These are phyloP conservation scores for Sclerotinia nivalis DNA, from an alignment of 2,329 filamentous ascomycete species.

Conservation along the genomic window DNA sequence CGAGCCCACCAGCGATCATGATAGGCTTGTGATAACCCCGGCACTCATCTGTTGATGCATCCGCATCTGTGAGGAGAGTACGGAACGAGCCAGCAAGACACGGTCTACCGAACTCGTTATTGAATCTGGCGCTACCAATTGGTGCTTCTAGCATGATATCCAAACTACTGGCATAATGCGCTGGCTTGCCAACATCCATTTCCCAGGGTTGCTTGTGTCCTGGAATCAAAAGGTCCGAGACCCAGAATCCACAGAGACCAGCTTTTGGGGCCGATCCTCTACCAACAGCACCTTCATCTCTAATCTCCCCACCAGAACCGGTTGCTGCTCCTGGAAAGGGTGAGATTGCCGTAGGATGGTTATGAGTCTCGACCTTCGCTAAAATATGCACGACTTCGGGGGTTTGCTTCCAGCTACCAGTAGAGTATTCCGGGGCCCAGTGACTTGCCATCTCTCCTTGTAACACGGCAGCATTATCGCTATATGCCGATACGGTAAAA, in stretches of 20 bases:
- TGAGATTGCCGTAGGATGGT: slow-evolving; percentile 94
- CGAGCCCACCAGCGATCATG: slow-evolving; percentile 95
- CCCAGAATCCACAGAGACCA: slow-evolving; percentile 88
- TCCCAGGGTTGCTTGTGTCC: slow-evolving; percentile 86
- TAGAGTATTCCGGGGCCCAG: slow-evolving; percentile 86
- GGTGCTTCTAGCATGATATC: slow-evolving; percentile 98
- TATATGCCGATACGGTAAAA: slow-evolving; percentile 92
- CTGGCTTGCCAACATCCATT: slow-evolving; percentile 81
- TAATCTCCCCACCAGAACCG: slow-evolving; percentile 91
- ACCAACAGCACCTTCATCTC: slow-evolving; percentile 93
- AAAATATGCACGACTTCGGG: slow-evolving; percentile 87
- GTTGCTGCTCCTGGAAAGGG: slow-evolving; percentile 92
- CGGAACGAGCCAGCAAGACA: slow-evolving; percentile 88
- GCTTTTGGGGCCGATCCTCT: slow-evolving; percentile 91
- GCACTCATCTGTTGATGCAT: slow-evolving; percentile 54
- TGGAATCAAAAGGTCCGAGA: slow-evolving; percentile 90
- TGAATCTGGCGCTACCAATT: slow-evolving; percentile 91
- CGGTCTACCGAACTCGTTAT: slow-evolving; percentile 95
- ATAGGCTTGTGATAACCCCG: slow-evolving; percentile 98
- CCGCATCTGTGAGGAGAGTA: slow-evolving; percentile 74
- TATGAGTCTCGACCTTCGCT: slow-evolving; percentile 96
- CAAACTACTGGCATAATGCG: slow-evolving; percentile 88
- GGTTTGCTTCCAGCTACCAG: slow-evolving; percentile 82
- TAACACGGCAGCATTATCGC: slow-evolving; percentile 94
- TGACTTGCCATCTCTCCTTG: slow-evolving; percentile 70